Base-by-base conservation (phyloP, 179 eudicot species). In the Camellia oleifera region DNA sequence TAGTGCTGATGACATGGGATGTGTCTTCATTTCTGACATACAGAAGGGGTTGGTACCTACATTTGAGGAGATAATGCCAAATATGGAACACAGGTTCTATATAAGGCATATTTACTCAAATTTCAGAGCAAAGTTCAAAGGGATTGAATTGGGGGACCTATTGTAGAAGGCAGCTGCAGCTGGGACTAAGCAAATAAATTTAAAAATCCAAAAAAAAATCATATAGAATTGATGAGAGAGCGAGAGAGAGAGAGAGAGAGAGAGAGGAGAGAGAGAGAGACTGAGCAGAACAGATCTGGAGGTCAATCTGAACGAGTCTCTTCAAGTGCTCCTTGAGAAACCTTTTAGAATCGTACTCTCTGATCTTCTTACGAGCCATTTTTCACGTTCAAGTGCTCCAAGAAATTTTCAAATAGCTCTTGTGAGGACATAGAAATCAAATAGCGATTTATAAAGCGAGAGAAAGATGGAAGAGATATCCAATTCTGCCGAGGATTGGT, bases 341-440 rank as follows among this genome's bases (percentile, higher is more conserved):
- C 66, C 94, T 86, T 87, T 90, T 92, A 62, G 96, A 92, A 88
- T 92, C 94, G 73, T 90, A 92, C 88, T 92, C 96, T 83, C 96
- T 87, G 88, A 92, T 90, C 96, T 92, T 92, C 96, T 92, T 92
- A 18, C 96, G 81, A 42, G 96, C 96, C 96, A 92, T 92, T 78
- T 92, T 78, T 44, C 32, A 18, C 11, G 17, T 13, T 32, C 65
- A 18, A 68, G 8, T 26, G 45, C 40, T 18, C 20, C 42, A 20
- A 52, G n/a, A 72, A 71, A 44, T 48, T 57, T n/a, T 23, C 57
- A 4, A 69, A 18, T 42, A 14, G 6, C 57, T 50, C 50, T 42
- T 75, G 45, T 10, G 18, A 0, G 3, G 2, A 0, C 4, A 17
- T 8, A n/a, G 4, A 5, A 12, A 32, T 68, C n/a, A 3, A 12